Evolutionary conservation across 345 rosid species (phyloP).

Genomic region (Mallotus nudiflorus): DNA sequence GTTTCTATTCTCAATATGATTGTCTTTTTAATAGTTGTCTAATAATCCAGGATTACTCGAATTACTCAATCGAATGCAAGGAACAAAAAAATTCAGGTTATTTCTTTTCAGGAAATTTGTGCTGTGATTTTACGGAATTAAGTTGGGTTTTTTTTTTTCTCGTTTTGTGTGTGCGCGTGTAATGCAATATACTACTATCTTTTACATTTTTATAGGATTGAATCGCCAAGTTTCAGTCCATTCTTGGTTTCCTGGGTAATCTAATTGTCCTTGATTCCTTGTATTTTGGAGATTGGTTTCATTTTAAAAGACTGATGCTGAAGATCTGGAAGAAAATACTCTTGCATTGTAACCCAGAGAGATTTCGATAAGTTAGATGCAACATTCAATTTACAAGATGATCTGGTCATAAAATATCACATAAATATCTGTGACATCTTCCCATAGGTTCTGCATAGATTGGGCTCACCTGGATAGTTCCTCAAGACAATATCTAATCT

Average conservation of each 20-base stretch:
- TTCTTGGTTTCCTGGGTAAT: neutral
- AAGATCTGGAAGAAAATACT: neutral
- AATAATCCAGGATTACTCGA: constrained; percentile 2
- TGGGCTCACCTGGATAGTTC: neutral
- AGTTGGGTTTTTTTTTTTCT: too few species aligned
- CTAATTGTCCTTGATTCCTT: neutral
- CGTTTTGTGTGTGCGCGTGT: too few species aligned
- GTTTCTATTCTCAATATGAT: neutral
- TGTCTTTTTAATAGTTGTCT: neutral
- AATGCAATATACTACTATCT: neutral
- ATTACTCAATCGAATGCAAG: neutral
- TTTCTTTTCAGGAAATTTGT: neutral
- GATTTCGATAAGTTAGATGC: neutral
- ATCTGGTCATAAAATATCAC: neutral
- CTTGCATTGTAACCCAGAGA: neutral
- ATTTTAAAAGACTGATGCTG: neutral
- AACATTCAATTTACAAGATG: neutral
- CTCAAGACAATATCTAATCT: neutral
- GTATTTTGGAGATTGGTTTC: neutral
- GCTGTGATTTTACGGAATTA: too few species aligned
- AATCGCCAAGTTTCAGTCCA: neutral
- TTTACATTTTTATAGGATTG: neutral
- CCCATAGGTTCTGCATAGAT: neutral
- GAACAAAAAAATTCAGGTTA: neutral
- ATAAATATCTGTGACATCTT: neutral